Evolutionary conservation across 768 basidiomycete genomes (phyloP).

Genomic region (Serpula lacrymans): DNA sequence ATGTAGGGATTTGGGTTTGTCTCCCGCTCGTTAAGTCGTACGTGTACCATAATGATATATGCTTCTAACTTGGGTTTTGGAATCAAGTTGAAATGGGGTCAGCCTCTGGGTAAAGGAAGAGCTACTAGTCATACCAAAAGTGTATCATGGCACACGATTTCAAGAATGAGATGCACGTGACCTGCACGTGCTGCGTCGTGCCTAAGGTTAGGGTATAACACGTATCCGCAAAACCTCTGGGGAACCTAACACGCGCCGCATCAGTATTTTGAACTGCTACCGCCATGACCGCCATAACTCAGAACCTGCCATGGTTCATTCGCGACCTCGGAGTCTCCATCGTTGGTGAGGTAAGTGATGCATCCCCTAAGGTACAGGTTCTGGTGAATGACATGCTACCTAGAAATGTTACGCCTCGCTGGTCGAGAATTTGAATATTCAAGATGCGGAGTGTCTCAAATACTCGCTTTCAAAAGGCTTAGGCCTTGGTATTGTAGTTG

Average conservation of each 20-base stretch:
- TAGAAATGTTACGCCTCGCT: conserved; percentile 91
- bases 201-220: too few species aligned
- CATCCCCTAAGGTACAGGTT: not conserved
- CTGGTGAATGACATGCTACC: conserved; percentile 4
- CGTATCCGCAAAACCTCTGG: too few species aligned
- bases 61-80: too few species aligned
- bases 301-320: conserved; percentile 83
- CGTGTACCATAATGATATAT: conserved; percentile 59
- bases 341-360: conserved; percentile 64
- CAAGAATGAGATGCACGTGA: too few species aligned
- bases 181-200: too few species aligned
- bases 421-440: conserved; percentile 78
- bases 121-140: too few species aligned
- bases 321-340: conserved; percentile 78
- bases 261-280: conserved; percentile 10
- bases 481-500: conserved; percentile 88
- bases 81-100: too few species aligned
- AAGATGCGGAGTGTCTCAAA: conserved; percentile 81
- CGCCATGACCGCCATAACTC: conserved; percentile 74
- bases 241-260: too few species aligned
- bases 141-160: too few species aligned
- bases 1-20: conserved; percentile 72
- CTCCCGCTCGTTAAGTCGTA: conserved; percentile 65
- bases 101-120: too few species aligned
- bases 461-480: conserved; percentile 90